phyloP scores from a whole-genome alignment of 2,329 filamentous ascomycete species.

The Xylaria sp. region DNA sequence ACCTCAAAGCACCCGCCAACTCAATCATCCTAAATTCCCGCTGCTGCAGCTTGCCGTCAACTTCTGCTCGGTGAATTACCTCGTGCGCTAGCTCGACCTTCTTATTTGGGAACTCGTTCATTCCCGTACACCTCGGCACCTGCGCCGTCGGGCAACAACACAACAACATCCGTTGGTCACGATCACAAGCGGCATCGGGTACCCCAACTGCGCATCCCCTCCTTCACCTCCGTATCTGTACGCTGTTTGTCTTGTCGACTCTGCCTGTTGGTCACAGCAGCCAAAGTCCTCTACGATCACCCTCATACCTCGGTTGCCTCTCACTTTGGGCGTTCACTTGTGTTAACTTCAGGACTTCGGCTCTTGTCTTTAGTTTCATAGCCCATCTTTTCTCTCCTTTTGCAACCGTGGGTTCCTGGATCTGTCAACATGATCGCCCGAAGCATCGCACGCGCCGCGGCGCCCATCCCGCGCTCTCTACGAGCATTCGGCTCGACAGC shows the following conservation, averaged over 20 bases:
- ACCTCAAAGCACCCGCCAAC: constrained; percentile 14
- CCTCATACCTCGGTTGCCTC: not conserved
- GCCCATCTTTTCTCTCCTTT: not conserved
- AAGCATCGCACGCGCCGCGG: constrained; percentile 55
- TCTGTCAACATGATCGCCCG: constrained; percentile 54
- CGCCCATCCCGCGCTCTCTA: constrained; percentile 54
- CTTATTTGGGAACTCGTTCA: not conserved
- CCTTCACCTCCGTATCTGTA: too few relatives aligned
- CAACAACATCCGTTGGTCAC: too few relatives aligned
- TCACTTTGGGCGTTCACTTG: not conserved
- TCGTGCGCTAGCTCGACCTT: not conserved
- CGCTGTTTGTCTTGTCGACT: too few relatives aligned
- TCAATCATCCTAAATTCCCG: not conserved
- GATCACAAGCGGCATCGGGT: too few relatives aligned
- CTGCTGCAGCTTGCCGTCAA: not conserved
- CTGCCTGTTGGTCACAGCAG: not conserved
- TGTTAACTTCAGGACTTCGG: not conserved
- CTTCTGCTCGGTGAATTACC: constrained; percentile 7
- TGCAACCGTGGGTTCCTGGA: not conserved
- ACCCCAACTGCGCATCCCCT: too few relatives aligned
- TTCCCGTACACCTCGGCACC: too few relatives aligned
- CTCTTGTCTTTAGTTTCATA: constrained; percentile 11
- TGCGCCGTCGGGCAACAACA: too few relatives aligned
- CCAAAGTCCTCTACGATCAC: not conserved
- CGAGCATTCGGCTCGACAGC: constrained; percentile 65